phyloP scores from a whole-genome alignment of 495 filamentous ascomycete species.

The Neurospora cerealis region DNA sequence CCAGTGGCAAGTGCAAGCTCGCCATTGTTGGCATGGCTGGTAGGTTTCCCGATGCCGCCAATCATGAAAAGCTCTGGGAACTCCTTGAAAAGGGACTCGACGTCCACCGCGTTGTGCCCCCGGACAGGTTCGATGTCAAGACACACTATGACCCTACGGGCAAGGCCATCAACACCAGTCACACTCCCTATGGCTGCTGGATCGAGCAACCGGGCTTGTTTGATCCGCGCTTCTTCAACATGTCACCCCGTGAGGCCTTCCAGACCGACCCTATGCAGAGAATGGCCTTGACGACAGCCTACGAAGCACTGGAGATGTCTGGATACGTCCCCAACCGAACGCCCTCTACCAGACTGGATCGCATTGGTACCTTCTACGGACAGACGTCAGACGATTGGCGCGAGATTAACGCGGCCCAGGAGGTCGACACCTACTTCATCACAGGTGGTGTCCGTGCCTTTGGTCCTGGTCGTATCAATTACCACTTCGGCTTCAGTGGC shows the following conservation, averaged over 20 bases:
- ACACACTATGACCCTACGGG: slow-evolving; percentile 70
- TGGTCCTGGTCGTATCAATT: slow-evolving; percentile 77
- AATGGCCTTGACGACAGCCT: slow-evolving; percentile 72
- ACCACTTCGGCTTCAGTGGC: slow-evolving; percentile 78
- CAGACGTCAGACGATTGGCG: slow-evolving; percentile 89
- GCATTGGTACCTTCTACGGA: slow-evolving; percentile 87
- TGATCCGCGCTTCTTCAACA: slow-evolving; percentile 87
- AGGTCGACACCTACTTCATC: slow-evolving; percentile 91
- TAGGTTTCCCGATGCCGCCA: slow-evolving; percentile 60
- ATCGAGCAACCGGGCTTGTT: slow-evolving; percentile 79
- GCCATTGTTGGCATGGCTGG: slow-evolving; percentile 74
- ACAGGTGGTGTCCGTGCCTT: slow-evolving; percentile 84
- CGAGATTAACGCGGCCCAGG: slow-evolving; percentile 82
- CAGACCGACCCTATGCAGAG: slow-evolving; percentile 88
- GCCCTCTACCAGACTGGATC: slow-evolving; percentile 69
- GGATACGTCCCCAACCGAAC: slow-evolving; percentile 83
- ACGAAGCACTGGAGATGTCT: slow-evolving; percentile 86
- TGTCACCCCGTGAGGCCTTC: slow-evolving; percentile 84
- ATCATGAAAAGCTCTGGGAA: slow-evolving; percentile 60
- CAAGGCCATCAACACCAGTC: slow-evolving; percentile 66
- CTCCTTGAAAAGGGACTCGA: slow-evolving; percentile 57
- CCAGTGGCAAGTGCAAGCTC: slow-evolving; percentile 34
- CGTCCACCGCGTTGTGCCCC: slow-evolving; percentile 51
- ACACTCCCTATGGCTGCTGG: slow-evolving; percentile 82
- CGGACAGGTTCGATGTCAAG: slow-evolving; percentile 69